Evolutionary conservation across 805 yeast genomes (phyloP).

Genomic region (Cyberlindnera misumaiensis): DNA sequence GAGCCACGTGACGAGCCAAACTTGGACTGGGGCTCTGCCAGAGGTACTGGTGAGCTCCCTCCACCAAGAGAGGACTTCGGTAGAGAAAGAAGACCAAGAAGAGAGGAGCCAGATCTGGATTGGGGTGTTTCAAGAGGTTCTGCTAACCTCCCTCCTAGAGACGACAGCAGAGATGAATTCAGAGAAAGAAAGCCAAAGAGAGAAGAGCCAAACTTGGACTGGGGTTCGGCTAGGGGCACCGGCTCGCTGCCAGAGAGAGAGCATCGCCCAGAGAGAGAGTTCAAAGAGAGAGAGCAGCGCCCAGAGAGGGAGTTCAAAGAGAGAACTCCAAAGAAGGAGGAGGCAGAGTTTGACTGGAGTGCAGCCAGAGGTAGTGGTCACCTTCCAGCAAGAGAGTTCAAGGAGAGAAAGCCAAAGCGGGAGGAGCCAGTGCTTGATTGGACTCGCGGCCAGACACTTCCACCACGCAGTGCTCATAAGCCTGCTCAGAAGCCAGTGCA

Average conservation of each 20-base stretch:
- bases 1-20: slow-evolving; percentile 34
- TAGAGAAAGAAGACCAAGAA: slow-evolving; percentile 28
- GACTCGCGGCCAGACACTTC: slow-evolving; percentile 22
- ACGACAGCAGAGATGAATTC: slow-evolving; percentile 23
- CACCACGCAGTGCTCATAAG: slow-evolving; percentile 11
- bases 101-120: slow-evolving; percentile 52
- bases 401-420: slow-evolving; percentile 26
- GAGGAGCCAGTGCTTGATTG: slow-evolving; percentile 34
- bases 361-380: slow-evolving; percentile 31
- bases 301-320: slow-evolving; percentile 20
- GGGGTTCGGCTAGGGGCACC: slow-evolving; percentile 38
- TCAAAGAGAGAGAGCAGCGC: not conserved
- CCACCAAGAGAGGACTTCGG: slow-evolving; percentile 30
- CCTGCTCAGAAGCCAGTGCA: slow-evolving; percentile 8
- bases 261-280: slow-evolving; percentile 19
- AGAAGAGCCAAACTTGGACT: slow-evolving; percentile 54
- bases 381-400: slow-evolving; percentile 30
- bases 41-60: slow-evolving; percentile 23
- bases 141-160: slow-evolving; percentile 19
- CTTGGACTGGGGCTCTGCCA: slow-evolving; percentile 51
- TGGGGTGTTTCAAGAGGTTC: slow-evolving; percentile 43
- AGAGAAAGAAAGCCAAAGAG: slow-evolving; percentile 29
- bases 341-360: slow-evolving; percentile 56
- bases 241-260: slow-evolving; percentile 18
- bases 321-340: slow-evolving; percentile 30